Percentiles rank a stretch among this genome's conserved stretches.
Evolutionary conservation across 2,329 filamentous ascomycete species (phyloP).

Genomic region (Sporothrix phasma): DNA sequence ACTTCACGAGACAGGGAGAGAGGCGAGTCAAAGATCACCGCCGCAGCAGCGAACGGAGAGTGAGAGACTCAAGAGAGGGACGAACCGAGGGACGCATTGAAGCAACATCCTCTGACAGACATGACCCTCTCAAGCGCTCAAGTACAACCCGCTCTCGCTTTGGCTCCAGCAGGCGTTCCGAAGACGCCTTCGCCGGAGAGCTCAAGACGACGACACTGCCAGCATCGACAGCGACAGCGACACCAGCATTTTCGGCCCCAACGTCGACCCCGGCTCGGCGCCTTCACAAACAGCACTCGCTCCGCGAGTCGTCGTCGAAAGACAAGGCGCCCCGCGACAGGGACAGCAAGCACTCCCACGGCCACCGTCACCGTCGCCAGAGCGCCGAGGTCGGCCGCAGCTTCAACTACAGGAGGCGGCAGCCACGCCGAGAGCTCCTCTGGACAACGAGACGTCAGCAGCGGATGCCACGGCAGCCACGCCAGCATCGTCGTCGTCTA

Average conservation of each 20-base stretch:
- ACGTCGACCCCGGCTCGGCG: background rate
- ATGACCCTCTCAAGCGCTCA: constrained; percentile 18
- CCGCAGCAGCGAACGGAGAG: constrained; percentile 6
- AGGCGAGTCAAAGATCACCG: constrained; percentile 10
- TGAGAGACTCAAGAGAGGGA: background rate
- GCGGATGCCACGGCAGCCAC: constrained; percentile 4
- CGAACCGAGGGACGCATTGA: background rate
- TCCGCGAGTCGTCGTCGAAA: background rate
- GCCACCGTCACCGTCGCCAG: constrained; percentile 5
- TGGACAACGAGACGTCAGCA: constrained; percentile 11
- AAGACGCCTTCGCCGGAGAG: constrained; percentile 11
- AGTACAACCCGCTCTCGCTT: constrained; percentile 17
- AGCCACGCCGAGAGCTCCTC: background rate
- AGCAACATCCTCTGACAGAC: constrained; percentile 15
- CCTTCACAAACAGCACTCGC: constrained; percentile 10
- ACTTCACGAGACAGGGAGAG: constrained; percentile 11
- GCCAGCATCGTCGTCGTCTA: constrained; percentile 8
- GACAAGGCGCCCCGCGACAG: background rate
- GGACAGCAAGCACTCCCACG: background rate
- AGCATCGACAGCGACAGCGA: background rate
- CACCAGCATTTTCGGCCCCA: background rate
- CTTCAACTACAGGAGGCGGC: background rate
- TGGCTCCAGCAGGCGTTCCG: constrained; percentile 18
- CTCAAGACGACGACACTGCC: background rate
- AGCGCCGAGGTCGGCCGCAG: constrained; percentile 2